Conservation (phyloP, 1,284 basidiomycete species). For the Pisolithus thermaeus region DNA sequence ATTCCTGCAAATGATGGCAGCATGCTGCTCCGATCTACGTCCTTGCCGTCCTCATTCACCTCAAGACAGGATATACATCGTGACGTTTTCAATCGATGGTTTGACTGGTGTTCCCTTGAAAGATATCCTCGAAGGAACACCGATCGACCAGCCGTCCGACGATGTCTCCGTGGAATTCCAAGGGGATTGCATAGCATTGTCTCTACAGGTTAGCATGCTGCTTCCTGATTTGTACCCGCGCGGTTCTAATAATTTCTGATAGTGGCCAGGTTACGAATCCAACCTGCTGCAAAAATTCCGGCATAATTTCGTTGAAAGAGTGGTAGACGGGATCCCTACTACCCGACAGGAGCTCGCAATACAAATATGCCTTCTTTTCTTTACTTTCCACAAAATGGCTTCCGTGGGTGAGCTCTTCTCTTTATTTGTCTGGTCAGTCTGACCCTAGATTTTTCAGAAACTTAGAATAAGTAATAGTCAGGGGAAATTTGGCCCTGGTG, state of each 20-base stretch:
- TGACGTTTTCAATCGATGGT: neutral
- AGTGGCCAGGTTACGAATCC: neutral
- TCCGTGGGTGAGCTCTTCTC: neutral
- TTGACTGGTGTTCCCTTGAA: neutral
- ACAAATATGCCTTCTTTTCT: neutral
- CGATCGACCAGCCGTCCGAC: neutral
- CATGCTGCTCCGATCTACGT: neutral
- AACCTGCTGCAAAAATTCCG: neutral
- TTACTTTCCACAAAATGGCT: neutral
- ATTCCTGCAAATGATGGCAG: neutral
- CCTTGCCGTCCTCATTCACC: neutral
- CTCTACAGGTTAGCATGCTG: neutral
- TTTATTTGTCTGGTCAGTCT: neutral
- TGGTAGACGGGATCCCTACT: neutral
- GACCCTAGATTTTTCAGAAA: neutral
- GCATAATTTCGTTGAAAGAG: neutral
- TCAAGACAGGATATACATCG: too few species aligned
- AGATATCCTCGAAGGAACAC: neutral
- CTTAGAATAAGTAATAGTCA: neutral
- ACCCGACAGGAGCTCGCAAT: neutral
- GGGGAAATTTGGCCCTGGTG: neutral
- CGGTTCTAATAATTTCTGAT: neutral
- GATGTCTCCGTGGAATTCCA: neutral
- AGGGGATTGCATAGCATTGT: neutral
- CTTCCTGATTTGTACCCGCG: too few species aligned